These are phyloP conservation scores for Aspergillus nanangensis DNA, from an alignment of 495 filamentous ascomycete genomes.

Conservation along the genomic window DNA sequence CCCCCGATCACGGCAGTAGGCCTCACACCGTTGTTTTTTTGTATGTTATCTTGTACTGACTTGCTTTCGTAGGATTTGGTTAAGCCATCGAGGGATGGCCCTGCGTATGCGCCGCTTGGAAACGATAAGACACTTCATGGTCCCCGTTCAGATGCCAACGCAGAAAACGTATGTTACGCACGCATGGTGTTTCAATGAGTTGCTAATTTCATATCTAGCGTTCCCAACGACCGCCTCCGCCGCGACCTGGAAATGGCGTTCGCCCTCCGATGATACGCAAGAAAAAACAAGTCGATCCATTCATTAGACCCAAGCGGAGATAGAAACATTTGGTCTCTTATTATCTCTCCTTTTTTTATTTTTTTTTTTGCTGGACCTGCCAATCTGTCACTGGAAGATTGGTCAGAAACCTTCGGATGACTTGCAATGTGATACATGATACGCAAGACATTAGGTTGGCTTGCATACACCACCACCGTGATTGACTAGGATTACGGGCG, in stretches of 20 bases:
- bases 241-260: slow-evolving; percentile 15
- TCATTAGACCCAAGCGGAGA: slow-evolving; percentile 47
- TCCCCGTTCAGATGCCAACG: slow-evolving; percentile 8
- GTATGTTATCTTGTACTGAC: background rate
- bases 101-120: slow-evolving; percentile 20
- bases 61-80: slow-evolving; percentile 25
- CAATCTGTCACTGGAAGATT: no score
- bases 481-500: no score
- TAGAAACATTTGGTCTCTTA: slow-evolving; percentile 5
- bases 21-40: slow-evolving; percentile 2
- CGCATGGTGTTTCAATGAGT: background rate
- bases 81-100: slow-evolving; percentile 35
- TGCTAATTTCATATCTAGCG: background rate
- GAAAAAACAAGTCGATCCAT: slow-evolving; percentile 47
- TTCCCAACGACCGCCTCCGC: slow-evolving; percentile 8
- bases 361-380: no score
- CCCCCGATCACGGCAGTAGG: slow-evolving; percentile 27
- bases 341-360: background rate
- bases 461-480: slow-evolving; percentile 3
- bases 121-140: slow-evolving; percentile 10
- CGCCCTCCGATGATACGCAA: slow-evolving; percentile 36
- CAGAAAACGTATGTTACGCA: slow-evolving; percentile 19
- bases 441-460: no score
- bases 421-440: background rate
- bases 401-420: background rate